Evolutionary conservation across 306 rosid genomes (phyloP), one percentile per base, ranked within the genome.

Genomic region (Cercis canadensis): DNA sequence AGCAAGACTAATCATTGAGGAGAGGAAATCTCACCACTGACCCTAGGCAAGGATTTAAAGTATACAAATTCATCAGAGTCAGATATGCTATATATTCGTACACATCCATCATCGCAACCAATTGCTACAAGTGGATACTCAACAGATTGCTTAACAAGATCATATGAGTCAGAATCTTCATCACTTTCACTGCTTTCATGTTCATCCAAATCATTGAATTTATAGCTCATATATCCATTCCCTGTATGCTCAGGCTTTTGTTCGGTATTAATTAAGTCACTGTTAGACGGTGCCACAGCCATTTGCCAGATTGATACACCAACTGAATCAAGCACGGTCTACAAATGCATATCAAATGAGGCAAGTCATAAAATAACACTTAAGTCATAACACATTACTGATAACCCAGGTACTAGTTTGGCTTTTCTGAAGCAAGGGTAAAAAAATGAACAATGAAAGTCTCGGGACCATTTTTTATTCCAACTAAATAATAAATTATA

Each of bases 271-370:
- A 44, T 32, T 24, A 21, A 16, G 1, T 39, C 78, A 70, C n/a
- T 33, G 24, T 13, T 64, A 70, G 56, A 78, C 31, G 87, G 84
- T 4, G 84, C 84, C 40, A 81, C 80, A 19, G 92, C 90, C 96
- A 95, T 95, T 79, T 89, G 92, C 96, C 97, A 95, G 46, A 95
- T 91, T 34, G 97, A 80, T 41, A 89, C 86, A 17, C 90, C 94
- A 29, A 79, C 81, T 4, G 96, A 86, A 6, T 81, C 87, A 47
- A 91, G 77, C 62, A 86, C 88, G 5, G 79, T 83, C 99, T 95
- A 83, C 63, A 60, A 65, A 49, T 10, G 32, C n/a, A 33, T 10
- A 46, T 11, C 58, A 73, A 37, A 32, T 39, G 31, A 50, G 32
- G 50, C 34, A 51, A 63, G 15, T 15, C 36, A 51, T 13, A 63